These are phyloP conservation scores for Amoebophrya sp. DNA, from an alignment of 169 alveolate genomes.

Conservation along the genomic window DNA sequence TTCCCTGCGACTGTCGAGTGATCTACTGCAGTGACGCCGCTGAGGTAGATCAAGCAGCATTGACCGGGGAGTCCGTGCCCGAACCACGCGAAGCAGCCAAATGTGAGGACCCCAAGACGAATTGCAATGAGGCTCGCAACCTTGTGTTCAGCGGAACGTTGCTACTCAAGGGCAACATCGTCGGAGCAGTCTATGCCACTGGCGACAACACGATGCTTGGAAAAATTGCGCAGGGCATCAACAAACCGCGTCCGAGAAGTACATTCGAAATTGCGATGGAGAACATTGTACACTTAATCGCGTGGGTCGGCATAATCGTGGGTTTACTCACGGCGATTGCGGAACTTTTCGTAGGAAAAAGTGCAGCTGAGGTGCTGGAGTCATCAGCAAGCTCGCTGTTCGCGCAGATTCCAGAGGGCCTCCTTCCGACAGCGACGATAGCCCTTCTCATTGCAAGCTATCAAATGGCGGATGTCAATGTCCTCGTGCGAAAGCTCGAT, in stretches of 20 bases:
- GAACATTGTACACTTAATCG: conserved; percentile 9
- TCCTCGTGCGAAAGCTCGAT: background rate
- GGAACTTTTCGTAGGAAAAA: background rate
- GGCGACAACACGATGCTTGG: conserved; percentile 15
- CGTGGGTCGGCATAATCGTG: background rate
- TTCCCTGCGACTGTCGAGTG: background rate
- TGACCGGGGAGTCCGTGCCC: conserved; percentile 5
- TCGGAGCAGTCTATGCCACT: background rate
- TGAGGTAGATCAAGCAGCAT: background rate
- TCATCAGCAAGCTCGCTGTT: background rate
- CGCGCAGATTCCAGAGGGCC: background rate
- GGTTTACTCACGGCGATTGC: background rate
- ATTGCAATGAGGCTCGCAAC: background rate
- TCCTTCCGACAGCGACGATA: background rate
- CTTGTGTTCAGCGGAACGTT: background rate
- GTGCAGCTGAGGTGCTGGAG: conserved; percentile 13
- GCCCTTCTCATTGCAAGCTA: background rate
- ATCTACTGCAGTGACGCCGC: background rate
- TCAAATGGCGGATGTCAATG: background rate
- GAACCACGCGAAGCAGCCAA: background rate
- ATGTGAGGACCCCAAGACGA: background rate
- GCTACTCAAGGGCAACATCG: background rate
- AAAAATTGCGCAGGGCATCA: background rate
- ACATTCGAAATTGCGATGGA: conserved; percentile 12
- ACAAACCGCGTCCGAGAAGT: conserved; percentile 6